Evolutionary conservation across 2,329 filamentous ascomycete species (phyloP).

Genomic region (Fusarium pseudograminearum): DNA sequence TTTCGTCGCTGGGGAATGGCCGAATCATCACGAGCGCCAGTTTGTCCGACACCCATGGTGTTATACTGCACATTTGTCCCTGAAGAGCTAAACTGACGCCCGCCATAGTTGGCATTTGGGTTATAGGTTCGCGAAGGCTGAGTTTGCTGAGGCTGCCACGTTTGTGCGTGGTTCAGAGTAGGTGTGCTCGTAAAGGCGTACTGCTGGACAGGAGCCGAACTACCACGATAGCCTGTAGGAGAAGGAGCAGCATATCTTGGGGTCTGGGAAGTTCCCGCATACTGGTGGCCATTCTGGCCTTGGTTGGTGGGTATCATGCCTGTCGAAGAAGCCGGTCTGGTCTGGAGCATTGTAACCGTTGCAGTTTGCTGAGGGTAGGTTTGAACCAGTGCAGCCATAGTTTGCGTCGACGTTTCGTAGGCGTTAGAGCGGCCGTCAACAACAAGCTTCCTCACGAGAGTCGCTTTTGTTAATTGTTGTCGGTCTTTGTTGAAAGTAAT

Average conservation of each 20-base stretch:
- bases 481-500: constrained; percentile 17
- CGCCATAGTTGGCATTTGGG: constrained; percentile 46
- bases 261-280: constrained; percentile 56
- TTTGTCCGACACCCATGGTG: constrained; percentile 52
- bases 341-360: constrained; percentile 81
- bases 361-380: constrained; percentile 80
- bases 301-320: constrained; percentile 64
- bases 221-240: constrained; percentile 66
- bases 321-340: constrained; percentile 70
- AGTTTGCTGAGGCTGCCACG: constrained; percentile 61
- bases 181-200: constrained; percentile 83
- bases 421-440: constrained; percentile 29
- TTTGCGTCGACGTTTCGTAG: constrained; percentile 51
- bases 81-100: constrained; percentile 55
- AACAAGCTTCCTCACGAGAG: constrained; percentile 32
- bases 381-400: constrained; percentile 88
- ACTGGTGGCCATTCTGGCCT: constrained; percentile 64
- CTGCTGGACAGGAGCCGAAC: constrained; percentile 73
- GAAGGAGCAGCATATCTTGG: constrained; percentile 52
- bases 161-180: constrained; percentile 66
- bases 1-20: constrained; percentile 58
- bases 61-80: constrained; percentile 57
- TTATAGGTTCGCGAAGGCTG: constrained; percentile 38
- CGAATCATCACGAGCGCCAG: constrained; percentile 66
- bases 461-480: constrained; percentile 34